Evolutionary conservation across 805 yeast species (phyloP), one percentile per base, ranked within the genome.

Genomic region (Ogataea haglerorum): DNA sequence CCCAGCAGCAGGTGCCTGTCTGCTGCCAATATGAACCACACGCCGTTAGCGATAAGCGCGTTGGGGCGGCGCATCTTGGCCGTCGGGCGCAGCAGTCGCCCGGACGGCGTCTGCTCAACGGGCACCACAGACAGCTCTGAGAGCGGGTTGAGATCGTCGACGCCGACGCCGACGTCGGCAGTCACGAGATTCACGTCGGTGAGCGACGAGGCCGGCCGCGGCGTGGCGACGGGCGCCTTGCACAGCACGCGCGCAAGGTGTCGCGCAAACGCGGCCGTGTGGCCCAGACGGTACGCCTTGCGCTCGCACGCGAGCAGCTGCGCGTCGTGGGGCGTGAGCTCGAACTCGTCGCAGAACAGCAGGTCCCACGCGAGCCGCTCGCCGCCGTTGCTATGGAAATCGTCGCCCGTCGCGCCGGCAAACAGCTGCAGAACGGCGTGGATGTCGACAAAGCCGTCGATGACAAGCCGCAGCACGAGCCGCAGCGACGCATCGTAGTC

Each of bases 401-500:
- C 54, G 39, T 52, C 54, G 18, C 43, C 47, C 3, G 27, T 33
- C 23, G 31, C 24, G 17, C 38, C 44, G 15, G 27, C 34, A 56
- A 56, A 51, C 5, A 69, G 49, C 12, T 64, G 66, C 5, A 66
- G 55, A 1, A 70, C 48, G 2, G 60, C 47, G 12, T 62, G 54
- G 4, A 74, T 34, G 2, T 55, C 48, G 2, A 69, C 46, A 29
- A 72, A 57, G 14, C 64, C 69, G 38, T 68, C 62, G 10, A 64
- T 42, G 1, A 73, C 50, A 30, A 73, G 43, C 21, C 59, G 64
- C n/a, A 63, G 41, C 6, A 71, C 47, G 10, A 72, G 56, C 28
- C 60, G 68, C 32, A 63, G 47, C 38, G 67, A 62, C 17, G 58
- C 46, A 2, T 64, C 60, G 40, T 64, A 67, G 30, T 66, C 68